Base-by-base conservation (phyloP, 495 filamentous ascomycete species). In the Viridothelium virens region DNA sequence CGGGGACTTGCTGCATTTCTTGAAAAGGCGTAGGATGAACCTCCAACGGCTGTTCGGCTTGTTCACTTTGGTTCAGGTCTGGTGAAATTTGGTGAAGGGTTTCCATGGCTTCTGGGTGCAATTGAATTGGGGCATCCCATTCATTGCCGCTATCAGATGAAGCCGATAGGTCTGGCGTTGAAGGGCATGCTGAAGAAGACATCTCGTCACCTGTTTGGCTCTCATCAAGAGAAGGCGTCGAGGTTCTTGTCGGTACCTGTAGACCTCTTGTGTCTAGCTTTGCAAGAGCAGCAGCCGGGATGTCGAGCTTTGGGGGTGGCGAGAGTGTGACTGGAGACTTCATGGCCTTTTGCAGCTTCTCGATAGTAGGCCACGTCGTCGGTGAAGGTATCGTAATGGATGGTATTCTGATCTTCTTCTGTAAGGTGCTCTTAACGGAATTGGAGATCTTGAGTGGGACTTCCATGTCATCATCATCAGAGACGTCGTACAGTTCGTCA, bases 211-310 rank as follows among this genome's bases (percentile, higher is more conserved):
- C 95, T 18, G 86, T 87, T 48, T 92, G 74, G 77, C 91, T 95
- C 9, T 91, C 92, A 80, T 96, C 91, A 2, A 97, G 83, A 10
- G 92, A 96, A 6, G 92, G 92, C 7, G 91, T 86, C 0, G 90
- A 87, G 70, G 89, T 90, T n/a, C 84, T 79, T 18, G 84, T 85
- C 10, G 91, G 91, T 14, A 91, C 82, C 62, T 70, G 70, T 4
- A 75, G 68, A 37, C 67, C 70, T 83, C 83, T 68, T 79, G 84
- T 36, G 80, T 83, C 68, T 18, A 96, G 82, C 74, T 88, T 81
- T 18, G 83, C 85, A 53, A 91, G 82, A 34, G 85, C 82, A 12
- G 86, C 86, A 16, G 89, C 88, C 2, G 91, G 92, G 69, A 96
- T 85, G 36, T 87, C 84, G 2, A 95, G 86, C 74, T 89, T 87